Evolutionary conservation across 2,329 filamentous ascomycete species (phyloP).

Genomic region (Calycina herbarum): DNA sequence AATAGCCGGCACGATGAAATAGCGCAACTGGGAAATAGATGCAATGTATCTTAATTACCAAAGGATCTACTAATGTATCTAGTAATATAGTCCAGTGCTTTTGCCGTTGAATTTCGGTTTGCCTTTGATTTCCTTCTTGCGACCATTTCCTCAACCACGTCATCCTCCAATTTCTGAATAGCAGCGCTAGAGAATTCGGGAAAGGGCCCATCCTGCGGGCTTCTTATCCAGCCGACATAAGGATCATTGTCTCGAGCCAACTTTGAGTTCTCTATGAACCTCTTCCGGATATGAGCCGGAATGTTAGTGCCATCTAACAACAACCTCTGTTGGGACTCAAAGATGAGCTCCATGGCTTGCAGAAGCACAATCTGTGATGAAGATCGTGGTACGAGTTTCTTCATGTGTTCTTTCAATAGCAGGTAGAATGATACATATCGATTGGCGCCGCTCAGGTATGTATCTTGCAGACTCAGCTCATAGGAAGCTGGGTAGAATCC

Average conservation of each 20-base stretch:
- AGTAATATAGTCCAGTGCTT: too few species aligned
- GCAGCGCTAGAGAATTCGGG: conserved; percentile 16
- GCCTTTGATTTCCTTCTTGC: conserved; percentile 9
- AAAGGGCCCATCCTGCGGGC: conserved; percentile 17
- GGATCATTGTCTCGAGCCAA: conserved; percentile 11
- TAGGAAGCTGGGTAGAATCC: conserved; percentile 30
- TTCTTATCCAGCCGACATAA: conserved; percentile 21
- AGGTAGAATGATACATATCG: conserved; percentile 26
- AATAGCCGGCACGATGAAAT: too few species aligned
- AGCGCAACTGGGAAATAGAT: too few species aligned
- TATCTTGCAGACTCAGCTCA: conserved; percentile 28
- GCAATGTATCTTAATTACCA: too few species aligned
- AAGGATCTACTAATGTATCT: too few species aligned
- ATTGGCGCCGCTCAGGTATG: conserved; percentile 22
- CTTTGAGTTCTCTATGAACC: conserved; percentile 16
- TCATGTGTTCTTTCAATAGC: conserved; percentile 13
- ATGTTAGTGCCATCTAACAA: conserved; percentile 21
- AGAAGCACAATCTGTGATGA: conserved; percentile 24
- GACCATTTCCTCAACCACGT: conserved; percentile 15
- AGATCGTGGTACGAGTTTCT: conserved; percentile 13
- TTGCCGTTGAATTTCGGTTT: too few species aligned
- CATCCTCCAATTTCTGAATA: conserved; percentile 19
- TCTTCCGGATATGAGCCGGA: conserved; percentile 25
- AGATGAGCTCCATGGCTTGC: conserved; percentile 25
- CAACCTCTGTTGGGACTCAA: conserved; percentile 23